Evolutionary conservation across 2,329 filamentous ascomycete genomes (phyloP), one percentile per base, ranked within the genome.

Genomic region (Ophiostoma ulmi): DNA sequence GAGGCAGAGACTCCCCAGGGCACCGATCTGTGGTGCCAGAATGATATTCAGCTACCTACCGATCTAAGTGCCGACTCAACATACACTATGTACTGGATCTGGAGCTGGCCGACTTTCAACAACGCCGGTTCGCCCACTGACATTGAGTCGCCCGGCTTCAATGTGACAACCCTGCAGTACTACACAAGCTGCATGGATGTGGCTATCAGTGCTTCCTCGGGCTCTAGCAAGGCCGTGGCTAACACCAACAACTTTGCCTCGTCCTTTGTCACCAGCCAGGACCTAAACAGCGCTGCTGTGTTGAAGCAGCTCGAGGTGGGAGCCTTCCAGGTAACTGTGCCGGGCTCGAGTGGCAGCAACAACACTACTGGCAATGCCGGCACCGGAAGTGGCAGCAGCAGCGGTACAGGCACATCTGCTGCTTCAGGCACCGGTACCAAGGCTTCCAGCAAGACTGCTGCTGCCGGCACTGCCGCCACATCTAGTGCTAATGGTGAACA

Each of bases 1-100:
- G 74, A 76, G 5, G 78, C 82, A 3, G 84, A 87, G 71, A 79
- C 83, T 68, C 78, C 84, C 39, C 84, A 84, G 78, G 87, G 85
- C 36, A 80, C 80, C 65, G 87, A 90, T 75, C 83, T 94, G 68
- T 89, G 85, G 82, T 98, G 95, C 80, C 94, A 97, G 79, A 89
- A 89, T 48, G 89, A 95, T 77, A 82, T 97, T 67, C 84, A 89
- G 76, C 82, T 99, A 17, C 95, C 95, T 0, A 77, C 82, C 5
- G 86, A 91, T 75, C 82, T 88, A 66, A 79, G 85, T n/a, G 79
- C 83, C 11, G 88, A 88, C 64, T 86, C 88, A 39, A 84, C 85
- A 38, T 92, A 94, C 78, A 94, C 93, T 3, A 81, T 97, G 69
- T 97, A 97, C 83, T 98, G 94, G 94, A 90, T 97, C 65, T 98